A percentile compares a stretch with the other conserved stretches of the same genome.
Evolutionary conservation across 2,329 filamentous ascomycete species (phyloP).

Genomic region (Rhynchosporium graminicola): DNA sequence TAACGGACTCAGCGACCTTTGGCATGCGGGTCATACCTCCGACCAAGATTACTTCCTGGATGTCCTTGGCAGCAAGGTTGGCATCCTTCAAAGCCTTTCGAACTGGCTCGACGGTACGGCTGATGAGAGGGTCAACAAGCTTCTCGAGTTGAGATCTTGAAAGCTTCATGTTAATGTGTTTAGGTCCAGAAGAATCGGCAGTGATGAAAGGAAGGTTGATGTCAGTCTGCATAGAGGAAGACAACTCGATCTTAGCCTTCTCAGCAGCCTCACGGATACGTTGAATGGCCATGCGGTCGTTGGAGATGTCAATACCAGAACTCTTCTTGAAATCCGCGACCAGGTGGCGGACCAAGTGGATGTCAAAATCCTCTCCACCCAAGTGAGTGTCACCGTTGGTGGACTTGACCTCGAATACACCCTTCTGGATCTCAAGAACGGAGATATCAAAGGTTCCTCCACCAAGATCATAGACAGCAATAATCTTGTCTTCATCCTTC

Average conservation of each 20-base stretch:
- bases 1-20: constrained; percentile 94
- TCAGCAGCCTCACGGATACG: constrained; percentile 97
- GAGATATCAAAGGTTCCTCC: constrained; percentile 99
- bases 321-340: constrained; percentile 97
- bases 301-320: constrained; percentile 83
- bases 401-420: constrained; percentile 98
- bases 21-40: constrained; percentile 99
- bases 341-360: constrained; percentile 88
- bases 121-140: constrained; percentile 88
- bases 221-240: constrained; percentile 90
- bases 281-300: constrained; percentile 97
- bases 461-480: constrained; percentile 96
- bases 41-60: constrained; percentile 96
- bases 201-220: constrained; percentile 99
- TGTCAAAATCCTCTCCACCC: constrained; percentile 98
- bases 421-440: constrained; percentile 93
- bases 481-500: constrained; percentile 86
- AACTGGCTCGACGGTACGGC: constrained; percentile 84
- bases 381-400: constrained; percentile 99
- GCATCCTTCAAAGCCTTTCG: constrained; percentile 98
- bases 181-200: constrained; percentile 89
- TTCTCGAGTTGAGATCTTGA: constrained; percentile 89
- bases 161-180: constrained; percentile 98
- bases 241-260: constrained; percentile 99
- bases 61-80: constrained; percentile 85